Evolutionary conservation across 2,329 filamentous ascomycete genomes (phyloP), one percentile per base, ranked within the genome.

Genomic region (Ceratocystis diversiconidia): DNA sequence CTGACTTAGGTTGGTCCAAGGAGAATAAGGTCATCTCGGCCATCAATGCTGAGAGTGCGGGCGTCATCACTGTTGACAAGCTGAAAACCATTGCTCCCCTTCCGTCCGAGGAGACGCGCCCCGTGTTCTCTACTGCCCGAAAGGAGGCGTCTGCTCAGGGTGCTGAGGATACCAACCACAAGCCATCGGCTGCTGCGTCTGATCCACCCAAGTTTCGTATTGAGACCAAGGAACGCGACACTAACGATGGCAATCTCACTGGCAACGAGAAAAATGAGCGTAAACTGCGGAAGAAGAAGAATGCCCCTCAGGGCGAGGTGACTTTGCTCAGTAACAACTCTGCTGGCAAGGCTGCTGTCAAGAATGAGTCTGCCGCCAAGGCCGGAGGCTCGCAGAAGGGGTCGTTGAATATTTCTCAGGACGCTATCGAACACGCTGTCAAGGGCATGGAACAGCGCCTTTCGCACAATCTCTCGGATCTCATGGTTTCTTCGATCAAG

Each of bases 1-100:
- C 86, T 63, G 92, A 97, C 75, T 80, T 99, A 61, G 94, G 95
- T 36, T 97, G 92, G 92, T 88, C 87, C 70, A 84, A 85, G 70
- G 90, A 96, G 68, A 92, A 91, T 76, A 95, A 95, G 78, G 89
- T 95, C 64, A 79, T 96, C 48, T 79, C 86, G 64, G 82, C 88
- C 0, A 83, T 94, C 48, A 86, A 95, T 74, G 92, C 90, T 1
- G 80, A 90, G 57, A 80, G 86, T 64, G 81, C 85, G 65, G 90
- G 89, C 7, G 77, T 88, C 32, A 89, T 96, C 67, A 84, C 84
- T 50, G 86, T 96, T 63, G 81, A 84, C 43, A 87, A 89, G 71
- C 80, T 96, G 46, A 82, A 82, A 73, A 74, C 78, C 41, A 78
- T 72, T 73, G 76, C 73, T 71, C 80, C 77, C 65, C 81, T 73